phyloP scores from a whole-genome alignment of 176 grass and related monocot species.

The Avena eriantha region DNA sequence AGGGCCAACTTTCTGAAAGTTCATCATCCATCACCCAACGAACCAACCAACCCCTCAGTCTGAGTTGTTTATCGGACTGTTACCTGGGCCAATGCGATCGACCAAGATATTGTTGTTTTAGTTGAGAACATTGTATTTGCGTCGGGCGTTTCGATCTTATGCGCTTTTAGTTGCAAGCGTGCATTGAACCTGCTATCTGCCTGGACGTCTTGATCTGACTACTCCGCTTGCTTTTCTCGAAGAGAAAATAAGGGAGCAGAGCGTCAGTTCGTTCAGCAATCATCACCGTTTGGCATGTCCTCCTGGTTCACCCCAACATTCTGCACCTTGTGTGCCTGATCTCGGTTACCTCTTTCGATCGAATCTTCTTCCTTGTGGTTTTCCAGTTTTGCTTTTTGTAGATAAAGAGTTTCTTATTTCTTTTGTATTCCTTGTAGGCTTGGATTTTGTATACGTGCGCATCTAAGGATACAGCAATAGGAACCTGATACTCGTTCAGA shows the following conservation, averaged over 20 bases:
- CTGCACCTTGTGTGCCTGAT: not conserved
- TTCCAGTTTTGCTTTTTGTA: not conserved
- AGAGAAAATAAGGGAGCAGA: not conserved
- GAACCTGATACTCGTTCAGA: too few species aligned
- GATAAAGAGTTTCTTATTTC: not conserved
- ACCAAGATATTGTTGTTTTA: conserved; percentile 52
- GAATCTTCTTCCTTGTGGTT: not conserved
- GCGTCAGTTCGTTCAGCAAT: conserved; percentile 12
- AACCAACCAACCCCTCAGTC: not conserved
- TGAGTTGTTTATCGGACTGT: conserved; percentile 11
- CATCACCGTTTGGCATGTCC: not conserved
- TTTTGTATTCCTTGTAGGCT: not conserved
- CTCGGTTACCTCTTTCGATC: not conserved
- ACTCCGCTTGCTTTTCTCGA: not conserved
- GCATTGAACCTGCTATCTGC: not conserved
- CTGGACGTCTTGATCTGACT: not conserved
- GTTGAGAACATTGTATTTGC: conserved; percentile 39
- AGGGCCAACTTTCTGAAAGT: conserved; percentile 11
- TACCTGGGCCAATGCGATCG: conserved; percentile 22
- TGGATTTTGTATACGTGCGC: too few species aligned
- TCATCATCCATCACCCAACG: not conserved
- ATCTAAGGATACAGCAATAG: too few species aligned
- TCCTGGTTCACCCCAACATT: not conserved
- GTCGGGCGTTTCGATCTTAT: not conserved
- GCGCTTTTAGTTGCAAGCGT: too few species aligned